Evolutionary conservation across 345 rosid genomes (phyloP).

Genomic region (Mangifera indica): DNA sequence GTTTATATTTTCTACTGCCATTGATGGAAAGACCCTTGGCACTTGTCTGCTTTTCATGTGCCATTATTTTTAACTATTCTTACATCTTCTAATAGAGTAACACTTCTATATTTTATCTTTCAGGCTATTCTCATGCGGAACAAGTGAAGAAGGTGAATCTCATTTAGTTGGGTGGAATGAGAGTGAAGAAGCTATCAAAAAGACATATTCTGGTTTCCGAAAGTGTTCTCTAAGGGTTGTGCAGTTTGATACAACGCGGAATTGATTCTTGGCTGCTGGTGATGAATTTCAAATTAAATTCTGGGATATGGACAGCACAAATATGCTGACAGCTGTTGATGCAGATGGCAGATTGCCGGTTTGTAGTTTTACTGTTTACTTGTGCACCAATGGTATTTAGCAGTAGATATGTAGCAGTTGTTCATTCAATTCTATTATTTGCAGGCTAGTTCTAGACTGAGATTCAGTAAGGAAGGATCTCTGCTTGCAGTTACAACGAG

Average conservation of each 20-base stretch:
- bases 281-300: conserved; percentile 62
- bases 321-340: conserved; percentile 44
- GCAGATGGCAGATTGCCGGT: conserved; percentile 67
- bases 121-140: conserved; percentile 72
- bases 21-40: conserved; percentile 67
- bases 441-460: conserved; percentile 60
- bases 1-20: conserved; percentile 83
- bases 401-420: not conserved
- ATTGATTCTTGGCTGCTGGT: conserved; percentile 62
- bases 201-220: no score
- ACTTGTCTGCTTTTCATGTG: not conserved
- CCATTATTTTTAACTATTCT: not conserved
- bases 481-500: conserved; percentile 53
- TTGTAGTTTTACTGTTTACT: conserved; percentile 13
- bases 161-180: no score
- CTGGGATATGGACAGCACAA: conserved; percentile 65
- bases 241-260: conserved; percentile 63
- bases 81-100: not conserved
- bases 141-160: conserved; percentile 30
- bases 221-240: conserved; percentile 47
- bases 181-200: no score
- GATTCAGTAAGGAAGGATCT: conserved; percentile 67
- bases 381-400: not conserved
- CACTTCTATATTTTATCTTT: conserved; percentile 13
- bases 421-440: conserved; percentile 10